Percentiles rank a stretch among this genome's conserved stretches.
Evolutionary conservation across 305 asterid species (phyloP).

Genomic region (Solanum hybrid): DNA sequence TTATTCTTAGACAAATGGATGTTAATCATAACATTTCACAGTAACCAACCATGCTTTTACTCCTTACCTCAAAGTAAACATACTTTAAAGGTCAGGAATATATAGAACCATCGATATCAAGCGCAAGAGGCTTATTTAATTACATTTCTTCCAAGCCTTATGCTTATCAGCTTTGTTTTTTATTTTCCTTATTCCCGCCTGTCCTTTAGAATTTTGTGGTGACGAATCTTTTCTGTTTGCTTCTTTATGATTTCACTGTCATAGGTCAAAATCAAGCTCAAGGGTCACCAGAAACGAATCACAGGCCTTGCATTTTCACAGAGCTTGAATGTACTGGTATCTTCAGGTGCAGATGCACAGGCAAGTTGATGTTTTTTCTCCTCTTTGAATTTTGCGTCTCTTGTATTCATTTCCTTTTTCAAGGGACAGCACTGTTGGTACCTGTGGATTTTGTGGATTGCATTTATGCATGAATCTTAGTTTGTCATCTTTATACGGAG

Average conservation of each 20-base stretch:
- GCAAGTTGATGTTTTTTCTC: slow-evolving; percentile 30
- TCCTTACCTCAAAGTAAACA: neutral
- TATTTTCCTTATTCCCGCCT: neutral
- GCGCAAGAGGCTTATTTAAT: neutral
- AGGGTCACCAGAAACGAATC: slow-evolving; percentile 93
- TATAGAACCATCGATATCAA: neutral
- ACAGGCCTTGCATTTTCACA: slow-evolving; percentile 96
- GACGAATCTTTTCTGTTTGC: neutral
- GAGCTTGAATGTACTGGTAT: slow-evolving; percentile 75
- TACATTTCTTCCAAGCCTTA: neutral
- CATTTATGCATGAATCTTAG: neutral
- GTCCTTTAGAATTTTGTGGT: neutral
- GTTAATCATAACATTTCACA: neutral
- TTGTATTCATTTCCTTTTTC: neutral
- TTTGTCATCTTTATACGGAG: neutral
- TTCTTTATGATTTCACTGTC: neutral
- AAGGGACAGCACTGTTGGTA: neutral
- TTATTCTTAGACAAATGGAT: neutral
- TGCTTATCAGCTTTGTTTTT: neutral
- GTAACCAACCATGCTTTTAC: neutral
- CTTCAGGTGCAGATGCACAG: slow-evolving; percentile 98
- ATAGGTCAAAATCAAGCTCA: slow-evolving; percentile 90
- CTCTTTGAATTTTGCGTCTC: neutral
- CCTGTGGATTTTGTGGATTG: neutral
- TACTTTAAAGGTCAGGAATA: neutral